Evolutionary conservation across 176 grass and related monocot genomes (phyloP).

Genomic region (Zoysia pacifica): DNA sequence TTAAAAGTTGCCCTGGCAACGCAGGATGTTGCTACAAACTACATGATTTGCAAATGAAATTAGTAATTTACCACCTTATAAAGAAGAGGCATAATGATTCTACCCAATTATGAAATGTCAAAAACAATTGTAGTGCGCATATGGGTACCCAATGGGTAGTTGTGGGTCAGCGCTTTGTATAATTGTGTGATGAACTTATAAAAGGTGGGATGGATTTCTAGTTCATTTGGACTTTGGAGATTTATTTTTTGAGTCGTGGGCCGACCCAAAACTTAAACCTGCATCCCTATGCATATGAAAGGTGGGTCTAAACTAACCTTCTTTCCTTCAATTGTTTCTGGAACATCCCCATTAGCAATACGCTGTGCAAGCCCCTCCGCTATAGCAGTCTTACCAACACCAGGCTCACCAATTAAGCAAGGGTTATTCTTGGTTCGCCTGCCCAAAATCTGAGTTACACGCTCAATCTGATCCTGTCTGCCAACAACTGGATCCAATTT

Average conservation of each 20-base stretch:
- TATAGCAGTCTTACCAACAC: constrained; percentile 98
- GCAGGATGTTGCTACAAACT: neutral
- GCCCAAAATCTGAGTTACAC: constrained; percentile 96
- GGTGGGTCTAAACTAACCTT: constrained; percentile 52
- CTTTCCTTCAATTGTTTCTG: constrained; percentile 99
- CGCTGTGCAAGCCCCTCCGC: constrained; percentile 93
- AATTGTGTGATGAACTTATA: too few relatives aligned
- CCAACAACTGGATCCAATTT: constrained; percentile 97
- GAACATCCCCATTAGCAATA: constrained; percentile 88
- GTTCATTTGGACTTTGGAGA: too few relatives aligned
- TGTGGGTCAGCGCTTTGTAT: too few relatives aligned
- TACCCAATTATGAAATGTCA: constrained; percentile 28
- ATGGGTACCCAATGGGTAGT: too few relatives aligned
- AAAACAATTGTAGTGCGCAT: neutral
- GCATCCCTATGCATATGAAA: neutral
- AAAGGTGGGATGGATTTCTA: too few relatives aligned
- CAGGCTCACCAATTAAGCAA: constrained; percentile 91
- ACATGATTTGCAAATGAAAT: neutral
- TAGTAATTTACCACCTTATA: neutral
- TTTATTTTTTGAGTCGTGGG: too few relatives aligned
- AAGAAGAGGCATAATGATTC: neutral
- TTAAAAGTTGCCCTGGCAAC: neutral
- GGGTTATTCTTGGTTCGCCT: constrained; percentile 98
- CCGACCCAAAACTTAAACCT: too few relatives aligned
- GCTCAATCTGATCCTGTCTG: constrained; percentile 83